phyloP scores from a whole-genome alignment of 2,329 filamentous ascomycete genomes.

The Colletotrichum tamarilloi region DNA sequence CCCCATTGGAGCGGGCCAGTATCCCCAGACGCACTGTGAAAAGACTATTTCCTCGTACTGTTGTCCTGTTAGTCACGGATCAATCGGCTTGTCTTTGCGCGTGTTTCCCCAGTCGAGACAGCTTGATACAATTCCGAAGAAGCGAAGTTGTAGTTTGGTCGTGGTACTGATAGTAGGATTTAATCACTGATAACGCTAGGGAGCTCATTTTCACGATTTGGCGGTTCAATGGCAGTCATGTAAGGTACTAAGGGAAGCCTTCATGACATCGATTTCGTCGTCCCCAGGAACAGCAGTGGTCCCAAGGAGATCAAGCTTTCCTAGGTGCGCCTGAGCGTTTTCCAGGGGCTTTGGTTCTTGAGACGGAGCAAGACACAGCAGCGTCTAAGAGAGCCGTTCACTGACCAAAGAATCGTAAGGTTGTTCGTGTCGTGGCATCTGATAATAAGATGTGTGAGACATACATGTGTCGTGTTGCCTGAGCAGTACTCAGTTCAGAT shows the following conservation, averaged over 20 bases:
- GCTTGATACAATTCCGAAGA: neutral
- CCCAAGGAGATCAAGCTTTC: constrained; percentile 21
- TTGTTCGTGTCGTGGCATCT: constrained; percentile 10
- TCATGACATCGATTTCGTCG: neutral
- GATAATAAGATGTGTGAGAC: constrained; percentile 23
- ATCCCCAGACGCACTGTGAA: constrained; percentile 27
- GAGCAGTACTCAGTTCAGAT: neutral
- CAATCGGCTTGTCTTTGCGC: constrained; percentile 6
- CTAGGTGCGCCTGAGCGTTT: constrained; percentile 7
- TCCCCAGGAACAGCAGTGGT: neutral
- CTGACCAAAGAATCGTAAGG: neutral
- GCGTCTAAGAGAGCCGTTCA: neutral
- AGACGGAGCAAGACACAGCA: constrained; percentile 20
- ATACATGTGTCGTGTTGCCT: constrained; percentile 13
- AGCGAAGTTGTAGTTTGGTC: neutral
- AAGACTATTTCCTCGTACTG: constrained; percentile 23
- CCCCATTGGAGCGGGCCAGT: constrained; percentile 2
- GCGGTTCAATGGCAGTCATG: neutral
- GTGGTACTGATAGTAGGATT: neutral
- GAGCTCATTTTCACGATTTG: neutral
- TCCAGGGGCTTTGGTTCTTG: constrained; percentile 15
- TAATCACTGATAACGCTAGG: neutral
- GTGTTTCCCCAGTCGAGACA: neutral
- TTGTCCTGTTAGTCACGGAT: constrained; percentile 26
- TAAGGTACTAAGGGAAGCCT: neutral